These are phyloP conservation scores for Pseudocercospora cruenta DNA, from an alignment of 2,329 filamentous ascomycete species.

Conservation along the genomic window DNA sequence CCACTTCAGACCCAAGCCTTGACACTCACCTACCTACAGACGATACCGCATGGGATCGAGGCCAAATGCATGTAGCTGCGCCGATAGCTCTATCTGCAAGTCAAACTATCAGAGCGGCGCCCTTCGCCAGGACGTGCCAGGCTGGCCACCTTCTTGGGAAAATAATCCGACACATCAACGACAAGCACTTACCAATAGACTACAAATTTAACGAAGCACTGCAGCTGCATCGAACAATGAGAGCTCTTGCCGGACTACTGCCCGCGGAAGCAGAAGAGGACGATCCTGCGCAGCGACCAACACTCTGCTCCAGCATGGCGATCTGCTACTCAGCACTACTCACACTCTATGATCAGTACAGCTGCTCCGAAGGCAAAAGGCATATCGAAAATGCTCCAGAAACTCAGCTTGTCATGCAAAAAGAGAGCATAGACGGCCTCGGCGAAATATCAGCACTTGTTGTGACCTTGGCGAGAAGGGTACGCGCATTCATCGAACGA, in stretches of 20 bases:
- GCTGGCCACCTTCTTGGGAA: conserved; percentile 42
- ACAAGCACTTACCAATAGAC: conserved; percentile 33
- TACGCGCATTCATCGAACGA: conserved; percentile 21
- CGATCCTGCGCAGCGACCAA: conserved; percentile 20
- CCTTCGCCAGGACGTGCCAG: conserved; percentile 43
- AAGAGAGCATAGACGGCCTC: conserved; percentile 36
- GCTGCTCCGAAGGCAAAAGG: conserved; percentile 34
- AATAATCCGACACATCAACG: conserved; percentile 38
- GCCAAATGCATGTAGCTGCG: conserved; percentile 33
- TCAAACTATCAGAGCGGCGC: conserved; percentile 30
- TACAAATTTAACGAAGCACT: conserved; percentile 41
- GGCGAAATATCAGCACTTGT: conserved; percentile 24
- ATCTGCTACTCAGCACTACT: conserved; percentile 40
- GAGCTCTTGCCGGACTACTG: conserved; percentile 37
- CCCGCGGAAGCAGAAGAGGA: conserved; percentile 32
- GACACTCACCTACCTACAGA: conserved; percentile 41
- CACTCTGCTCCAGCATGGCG: conserved; percentile 38
- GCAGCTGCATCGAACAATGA: conserved; percentile 40
- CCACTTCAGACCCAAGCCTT: conserved; percentile 29
- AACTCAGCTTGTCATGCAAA: conserved; percentile 42
- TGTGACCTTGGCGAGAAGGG: conserved; percentile 24
- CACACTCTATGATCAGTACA: conserved; percentile 40
- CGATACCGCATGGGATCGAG: conserved; percentile 47
- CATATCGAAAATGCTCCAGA: conserved; percentile 34
- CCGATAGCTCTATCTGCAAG: conserved; percentile 33